Base-by-base conservation (phyloP, 2,329 filamentous ascomycete genomes). In the Cytospora mali region DNA sequence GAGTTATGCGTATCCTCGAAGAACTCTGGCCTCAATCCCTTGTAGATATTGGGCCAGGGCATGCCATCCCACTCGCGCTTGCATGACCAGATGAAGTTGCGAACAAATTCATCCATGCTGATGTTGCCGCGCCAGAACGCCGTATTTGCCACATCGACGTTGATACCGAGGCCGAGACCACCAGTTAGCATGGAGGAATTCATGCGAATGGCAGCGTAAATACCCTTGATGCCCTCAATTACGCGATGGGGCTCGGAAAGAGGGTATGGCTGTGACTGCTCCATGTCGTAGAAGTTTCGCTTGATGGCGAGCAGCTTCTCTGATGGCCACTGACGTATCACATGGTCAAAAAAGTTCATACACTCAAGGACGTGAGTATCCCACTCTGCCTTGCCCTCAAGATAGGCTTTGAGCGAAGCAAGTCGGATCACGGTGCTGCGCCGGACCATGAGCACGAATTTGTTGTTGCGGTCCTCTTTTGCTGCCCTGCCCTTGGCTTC, bases 81-180 rank as follows among this genome's bases (percentile, higher is more conserved):
- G 7, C 65, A 57, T 13, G 59, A 62, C 35, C 62, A 57, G 3
- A 76, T 56, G 1, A 67, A 68, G 42, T 72, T 73, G n/a, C 69
- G 65, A 0, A 72, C 72, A 2, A 83, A 62, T 3, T 75, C 68
- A 21, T 77, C 75, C 5, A 84, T 57, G 1, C 71, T 71, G 52
- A 78, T 75, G 1, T 71, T 66, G 0, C 71, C 74, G 0, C 75
- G 82, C 89, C 91, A 98, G 77, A 99, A 99, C 14, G 90, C 91
- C 0, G 92, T 91, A 72, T 98, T 97, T 62, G 93, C 89, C 31
- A 97, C 90, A 70, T 99, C 94, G 13, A 96, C 87, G 69, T 97
- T 98, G 72, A 99, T 79, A 0, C 90, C 86, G 6, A 98, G 81
- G 10, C 85, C 86, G 28, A 85, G 83, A 33, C 84, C 81, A 1